A percentile compares a stretch with the other conserved stretches of the same genome.
These are phyloP conservation scores for Capsicum pubescens DNA, from an alignment of 257 asterid genomes.

Conservation along the genomic window DNA sequence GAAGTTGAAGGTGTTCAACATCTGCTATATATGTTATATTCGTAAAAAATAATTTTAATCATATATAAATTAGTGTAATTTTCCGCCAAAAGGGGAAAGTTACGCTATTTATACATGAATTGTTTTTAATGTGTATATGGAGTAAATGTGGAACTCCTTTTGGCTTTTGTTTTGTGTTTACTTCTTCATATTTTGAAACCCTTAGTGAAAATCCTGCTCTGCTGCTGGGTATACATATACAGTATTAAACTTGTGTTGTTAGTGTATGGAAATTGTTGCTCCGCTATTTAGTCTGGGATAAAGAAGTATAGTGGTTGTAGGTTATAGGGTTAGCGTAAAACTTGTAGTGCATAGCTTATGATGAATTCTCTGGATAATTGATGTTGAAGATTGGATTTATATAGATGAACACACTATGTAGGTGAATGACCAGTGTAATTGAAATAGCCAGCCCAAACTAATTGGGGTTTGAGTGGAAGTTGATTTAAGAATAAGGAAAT, in stretches of 20 bases:
- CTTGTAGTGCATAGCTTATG: not conserved
- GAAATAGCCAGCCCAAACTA: not conserved
- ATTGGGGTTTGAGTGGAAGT: not conserved
- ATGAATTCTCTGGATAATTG: not conserved
- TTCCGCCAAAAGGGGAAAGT: too few species aligned
- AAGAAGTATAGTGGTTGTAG: not conserved
- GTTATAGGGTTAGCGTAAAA: not conserved
- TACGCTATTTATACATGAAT: not conserved
- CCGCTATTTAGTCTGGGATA: not conserved
- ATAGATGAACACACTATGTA: not conserved
- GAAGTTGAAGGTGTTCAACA: too few species aligned
- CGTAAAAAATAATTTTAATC: too few species aligned
- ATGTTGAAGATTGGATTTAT: not conserved
- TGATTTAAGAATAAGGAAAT: not conserved
- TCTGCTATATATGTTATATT: too few species aligned
- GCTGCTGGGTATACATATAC: not conserved
- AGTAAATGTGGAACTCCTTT: too few species aligned
- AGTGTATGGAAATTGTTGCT: not conserved
- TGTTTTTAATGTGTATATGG: too few species aligned
- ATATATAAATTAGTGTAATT: too few species aligned
- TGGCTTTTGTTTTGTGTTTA: not conserved
- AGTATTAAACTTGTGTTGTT: constrained; percentile 4
- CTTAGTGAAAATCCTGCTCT: not conserved
- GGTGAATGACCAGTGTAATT: not conserved
- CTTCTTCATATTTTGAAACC: not conserved